phyloP scores from a whole-genome alignment of 345 rosid genomes.

The Linum lewisii region DNA sequence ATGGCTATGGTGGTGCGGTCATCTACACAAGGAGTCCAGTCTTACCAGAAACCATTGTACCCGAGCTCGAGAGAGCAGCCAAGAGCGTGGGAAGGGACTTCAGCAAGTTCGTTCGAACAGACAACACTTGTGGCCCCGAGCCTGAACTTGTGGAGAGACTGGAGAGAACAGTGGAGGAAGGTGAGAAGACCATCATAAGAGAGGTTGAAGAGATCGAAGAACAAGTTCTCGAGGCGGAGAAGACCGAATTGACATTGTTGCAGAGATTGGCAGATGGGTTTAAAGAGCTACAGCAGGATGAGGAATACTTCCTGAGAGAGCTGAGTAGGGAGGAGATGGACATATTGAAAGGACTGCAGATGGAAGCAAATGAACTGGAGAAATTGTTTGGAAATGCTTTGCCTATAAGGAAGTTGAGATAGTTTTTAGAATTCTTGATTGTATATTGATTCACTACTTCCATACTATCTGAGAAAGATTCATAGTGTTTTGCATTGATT shows the following conservation, averaged over 20 bases:
- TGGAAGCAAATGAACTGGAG: slow-evolving; percentile 82
- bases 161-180: slow-evolving; percentile 88
- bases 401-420: slow-evolving; percentile 67
- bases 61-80: slow-evolving; percentile 74
- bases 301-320: slow-evolving; percentile 49
- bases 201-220: slow-evolving; percentile 63
- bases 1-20: slow-evolving; percentile 94
- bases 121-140: slow-evolving; percentile 84
- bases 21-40: slow-evolving; percentile 78
- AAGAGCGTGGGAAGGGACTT: slow-evolving; percentile 78
- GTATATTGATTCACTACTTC: not conserved
- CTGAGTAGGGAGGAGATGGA: slow-evolving; percentile 78
- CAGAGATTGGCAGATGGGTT: slow-evolving; percentile 73
- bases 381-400: slow-evolving; percentile 64
- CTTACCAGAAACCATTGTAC: slow-evolving; percentile 61
- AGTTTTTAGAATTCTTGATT: slow-evolving; percentile 12
- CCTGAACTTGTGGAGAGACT: slow-evolving; percentile 85
- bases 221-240: slow-evolving; percentile 46
- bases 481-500: no score
- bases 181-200: slow-evolving; percentile 49
- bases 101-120: slow-evolving; percentile 48
- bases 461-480: no score
- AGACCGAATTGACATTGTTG: slow-evolving; percentile 57
- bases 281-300: slow-evolving; percentile 53
- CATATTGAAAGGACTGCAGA: slow-evolving; percentile 47